Evolutionary conservation across 768 basidiomycete species (phyloP).

Genomic region (Boletus reticulatus): DNA sequence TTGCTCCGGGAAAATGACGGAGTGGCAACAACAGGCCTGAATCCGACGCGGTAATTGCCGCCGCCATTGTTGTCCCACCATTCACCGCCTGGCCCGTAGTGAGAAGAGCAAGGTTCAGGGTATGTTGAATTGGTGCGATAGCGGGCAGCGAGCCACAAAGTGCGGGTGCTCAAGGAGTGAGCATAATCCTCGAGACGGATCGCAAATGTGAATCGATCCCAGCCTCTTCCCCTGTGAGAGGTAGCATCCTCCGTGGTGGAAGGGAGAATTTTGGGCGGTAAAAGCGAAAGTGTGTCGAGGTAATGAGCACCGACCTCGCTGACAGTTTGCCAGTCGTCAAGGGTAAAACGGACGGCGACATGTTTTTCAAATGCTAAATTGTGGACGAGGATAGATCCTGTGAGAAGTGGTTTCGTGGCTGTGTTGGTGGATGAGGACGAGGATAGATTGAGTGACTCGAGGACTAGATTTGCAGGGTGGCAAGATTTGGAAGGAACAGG

Average conservation of each 20-base stretch:
- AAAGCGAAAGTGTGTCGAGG: slow-evolving; percentile 38
- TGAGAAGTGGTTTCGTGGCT: slow-evolving; percentile 39
- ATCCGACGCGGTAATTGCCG: slow-evolving; percentile 74
- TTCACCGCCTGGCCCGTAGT: slow-evolving; percentile 56
- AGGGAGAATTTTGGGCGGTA: slow-evolving; percentile 31
- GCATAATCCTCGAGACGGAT: slow-evolving; percentile 75
- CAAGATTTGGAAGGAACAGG: slow-evolving; percentile 1
- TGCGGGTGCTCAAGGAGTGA: slow-evolving; percentile 44
- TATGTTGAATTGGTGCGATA: slow-evolving; percentile 33
- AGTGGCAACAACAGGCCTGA: slow-evolving; percentile 34
- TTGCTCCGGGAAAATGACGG: not conserved
- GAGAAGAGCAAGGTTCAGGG: slow-evolving; percentile 12
- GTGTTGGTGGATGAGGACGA: slow-evolving; percentile 3
- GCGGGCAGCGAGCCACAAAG: slow-evolving; percentile 61
- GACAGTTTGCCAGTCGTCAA: slow-evolving; percentile 93
- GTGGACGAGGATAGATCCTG: slow-evolving; percentile 77
- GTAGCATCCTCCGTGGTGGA: not conserved
- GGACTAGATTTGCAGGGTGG: slow-evolving; percentile 29
- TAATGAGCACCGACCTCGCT: slow-evolving; percentile 72
- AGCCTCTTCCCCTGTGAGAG: slow-evolving; percentile 21
- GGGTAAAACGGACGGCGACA: slow-evolving; percentile 83
- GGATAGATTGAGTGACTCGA: slow-evolving; percentile 38
- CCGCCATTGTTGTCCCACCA: slow-evolving; percentile 94
- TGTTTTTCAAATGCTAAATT: slow-evolving; percentile 87
- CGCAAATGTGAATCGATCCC: slow-evolving; percentile 61